Base-by-base conservation (phyloP, 192 early-diverging fungal genomes). In the Coemansia sp. region DNA sequence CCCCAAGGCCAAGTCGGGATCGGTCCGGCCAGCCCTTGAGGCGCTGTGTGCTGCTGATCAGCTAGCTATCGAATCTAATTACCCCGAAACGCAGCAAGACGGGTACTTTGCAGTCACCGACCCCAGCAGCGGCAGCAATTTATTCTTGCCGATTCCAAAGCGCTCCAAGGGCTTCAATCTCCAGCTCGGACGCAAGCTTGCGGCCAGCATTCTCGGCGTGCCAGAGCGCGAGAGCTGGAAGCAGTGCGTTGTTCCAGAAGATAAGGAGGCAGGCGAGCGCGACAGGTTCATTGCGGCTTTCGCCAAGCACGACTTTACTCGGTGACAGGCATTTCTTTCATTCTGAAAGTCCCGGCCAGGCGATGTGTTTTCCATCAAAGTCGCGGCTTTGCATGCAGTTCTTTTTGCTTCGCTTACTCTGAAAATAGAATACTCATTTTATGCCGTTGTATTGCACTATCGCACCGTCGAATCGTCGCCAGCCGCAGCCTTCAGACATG, bases 161-260 rank as follows among this genome's bases (percentile, higher is more conserved):
- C 60, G 58, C 28, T 68, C 62, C 22, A 58, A 64, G 56, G 31
- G 73, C 40, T 88, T 93, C 58, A 90, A 94, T 60, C 53, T 89
- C 4, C 89, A 94, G 63, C 89, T 91, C 71, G 91, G 90, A 65
- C 77, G 93, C 65, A 75, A 67, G 33, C 80, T 90, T 0, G 65
- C 93, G 43, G 88, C 92, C 0, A 73, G 74, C 8, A 67, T 89
- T 6, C 60, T 95, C 29, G 89, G 77, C 0, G 64, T 58, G 1
- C 88, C 90, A 14, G 83, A 90, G 12, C 80, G 90, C 51, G 87
- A 82, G 52, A 80, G 90, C 63, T 98, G 95, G 95, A 92, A 87
- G 69, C 62, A 69, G 18, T 94, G 92, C 58, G 60, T 83, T 6
- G 75, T 88, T 30, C 48, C 76, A 2, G 68, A 84, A 45, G 85